Base-by-base conservation (phyloP, 352 stramenopile genomes). In the Globisporangium nagaii region DNA sequence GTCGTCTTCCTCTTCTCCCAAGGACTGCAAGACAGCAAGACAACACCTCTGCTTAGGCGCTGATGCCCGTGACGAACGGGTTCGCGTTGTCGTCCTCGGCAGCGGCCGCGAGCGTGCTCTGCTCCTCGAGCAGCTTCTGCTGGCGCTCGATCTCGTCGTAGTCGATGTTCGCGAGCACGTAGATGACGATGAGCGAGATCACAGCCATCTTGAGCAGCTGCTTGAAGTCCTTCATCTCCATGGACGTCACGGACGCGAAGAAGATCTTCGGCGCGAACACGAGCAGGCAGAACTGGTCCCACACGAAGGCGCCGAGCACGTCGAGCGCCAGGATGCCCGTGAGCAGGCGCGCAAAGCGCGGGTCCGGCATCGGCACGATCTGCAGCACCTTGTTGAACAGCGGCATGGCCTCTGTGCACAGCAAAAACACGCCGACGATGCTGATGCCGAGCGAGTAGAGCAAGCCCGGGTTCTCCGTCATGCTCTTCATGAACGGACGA, bases 401-500 rank as follows among this genome's bases (percentile, higher is more conserved):
- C 22, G 89, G 90, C 76, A 96, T 94, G 2, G 84, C 87, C 77
- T 85, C 84, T 47, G 75, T 97, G 73, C 66, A 99, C 57, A 91
- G 78, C 88, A 93, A 78, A 91, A 94, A 94, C 24, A 94, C 83
- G 20, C 82, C 86, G 35, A 94, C 84, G 44, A 94, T 83, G 43
- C 77, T 89, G 50, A 94, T 72, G 0, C 84, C 84, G 1, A 96
- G 80, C 50, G 86, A 96, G 70, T 94, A 94, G 24, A 99, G 77
- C n/a, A 99, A 62, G n/a, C 92, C 68, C 11, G 90, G 90, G 68
- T 99, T 99, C 47, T 99, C 91, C 28, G 71, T 88, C 68, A 99
- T 92, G 56, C 86, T 93, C 77, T 99, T 96, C 90, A 99, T 98
- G 81, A 99, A 99, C 39, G 97, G 97, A 51, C 93, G 83, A 17